Evolutionary conservation across 2,329 filamentous ascomycete species (phyloP).

Genomic region (Ambrosiella beaveri): DNA sequence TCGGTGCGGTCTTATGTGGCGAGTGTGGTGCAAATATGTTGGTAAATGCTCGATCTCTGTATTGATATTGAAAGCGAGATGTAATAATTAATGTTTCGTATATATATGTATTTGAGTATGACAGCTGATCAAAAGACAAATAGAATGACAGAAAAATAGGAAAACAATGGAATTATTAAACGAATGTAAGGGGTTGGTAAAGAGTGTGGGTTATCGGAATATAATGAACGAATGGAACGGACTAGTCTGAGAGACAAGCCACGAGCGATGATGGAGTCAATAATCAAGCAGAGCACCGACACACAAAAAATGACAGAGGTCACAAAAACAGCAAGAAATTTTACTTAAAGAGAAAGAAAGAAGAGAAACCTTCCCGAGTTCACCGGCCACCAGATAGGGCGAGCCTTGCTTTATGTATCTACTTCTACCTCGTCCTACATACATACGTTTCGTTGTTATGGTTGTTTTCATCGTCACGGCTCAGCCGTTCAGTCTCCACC

Average conservation of each 20-base stretch:
- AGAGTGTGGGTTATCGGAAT: no score
- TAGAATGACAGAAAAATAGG: neutral
- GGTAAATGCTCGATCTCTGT: neutral
- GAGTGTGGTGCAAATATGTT: neutral
- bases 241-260: neutral
- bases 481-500: no score
- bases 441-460: no score
- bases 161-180: neutral
- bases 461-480: no score
- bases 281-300: neutral
- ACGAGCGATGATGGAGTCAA: neutral
- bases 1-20: neutral
- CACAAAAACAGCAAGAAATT: neutral
- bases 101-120: no score
- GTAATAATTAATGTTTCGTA: neutral
- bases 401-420: neutral
- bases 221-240: neutral
- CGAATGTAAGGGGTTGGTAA: neutral
- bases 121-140: no score
- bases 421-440: neutral
- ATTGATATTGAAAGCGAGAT: neutral
- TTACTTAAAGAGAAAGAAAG: neutral
- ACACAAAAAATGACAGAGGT: neutral
- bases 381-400: neutral
- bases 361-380: neutral